Percentiles rank a stretch among this genome's conserved stretches.
These are phyloP conservation scores for Pythium insidiosum DNA, from an alignment of 352 stramenopile genomes.

Conservation along the genomic window DNA sequence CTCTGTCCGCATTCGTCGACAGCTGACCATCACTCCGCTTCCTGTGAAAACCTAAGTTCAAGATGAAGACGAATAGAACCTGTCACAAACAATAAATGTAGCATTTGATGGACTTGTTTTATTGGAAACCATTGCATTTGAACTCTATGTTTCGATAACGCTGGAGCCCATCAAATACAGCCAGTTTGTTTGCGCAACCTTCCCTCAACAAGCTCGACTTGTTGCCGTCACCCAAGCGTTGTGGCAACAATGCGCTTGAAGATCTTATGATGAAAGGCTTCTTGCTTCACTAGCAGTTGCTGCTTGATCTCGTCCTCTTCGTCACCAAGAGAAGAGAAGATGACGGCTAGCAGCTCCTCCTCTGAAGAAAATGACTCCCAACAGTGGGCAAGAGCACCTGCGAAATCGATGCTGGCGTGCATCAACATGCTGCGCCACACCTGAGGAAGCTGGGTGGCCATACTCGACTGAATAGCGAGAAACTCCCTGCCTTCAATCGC, in stretches of 20 bases:
- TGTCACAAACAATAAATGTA: not conserved
- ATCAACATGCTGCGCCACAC: constrained; percentile 5
- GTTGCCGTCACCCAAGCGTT: too few relatives aligned
- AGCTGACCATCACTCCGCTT: too few relatives aligned
- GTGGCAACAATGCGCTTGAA: too few relatives aligned
- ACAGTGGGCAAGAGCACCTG: constrained; percentile 6
- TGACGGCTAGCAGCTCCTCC: too few relatives aligned
- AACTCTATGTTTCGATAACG: too few relatives aligned
- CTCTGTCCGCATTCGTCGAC: too few relatives aligned
- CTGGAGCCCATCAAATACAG: not conserved
- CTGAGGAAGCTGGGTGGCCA: constrained; percentile 1
- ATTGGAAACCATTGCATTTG: too few relatives aligned
- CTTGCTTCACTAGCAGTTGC: constrained; percentile 9
- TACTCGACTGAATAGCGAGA: not conserved
- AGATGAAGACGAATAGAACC: not conserved
- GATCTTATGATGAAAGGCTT: constrained; percentile 13
- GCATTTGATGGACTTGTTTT: too few relatives aligned
- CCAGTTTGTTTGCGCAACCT: not conserved
- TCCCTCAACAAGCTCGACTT: constrained; percentile 1
- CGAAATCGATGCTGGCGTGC: constrained; percentile 7
- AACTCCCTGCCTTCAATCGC: constrained; percentile 1
- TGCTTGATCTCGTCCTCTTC: constrained; percentile 7
- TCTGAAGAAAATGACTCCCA: constrained; percentile 1
- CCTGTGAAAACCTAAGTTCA: not conserved
- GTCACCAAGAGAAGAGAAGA: constrained; percentile 8